Evolutionary conservation across 306 rosid species (phyloP).

Genomic region (Casuarina equisetifolia): DNA sequence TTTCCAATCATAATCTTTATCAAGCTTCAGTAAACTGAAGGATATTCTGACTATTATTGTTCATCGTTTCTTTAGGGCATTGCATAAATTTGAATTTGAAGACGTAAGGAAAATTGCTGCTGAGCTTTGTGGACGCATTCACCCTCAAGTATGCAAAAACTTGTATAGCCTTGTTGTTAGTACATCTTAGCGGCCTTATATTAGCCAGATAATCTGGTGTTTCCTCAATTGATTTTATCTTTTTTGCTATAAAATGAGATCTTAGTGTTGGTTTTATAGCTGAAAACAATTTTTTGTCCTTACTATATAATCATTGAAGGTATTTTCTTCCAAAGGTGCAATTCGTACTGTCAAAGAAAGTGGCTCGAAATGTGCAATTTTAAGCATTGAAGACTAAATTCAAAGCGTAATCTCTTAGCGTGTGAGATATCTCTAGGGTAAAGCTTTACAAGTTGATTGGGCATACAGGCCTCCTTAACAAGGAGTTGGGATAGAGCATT

Average conservation of each 20-base stretch:
- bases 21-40: slow-evolving; percentile 23
- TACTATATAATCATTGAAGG: background rate
- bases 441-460: background rate
- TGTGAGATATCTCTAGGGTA: background rate
- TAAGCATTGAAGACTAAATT: background rate
- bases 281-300: slow-evolving; percentile 1
- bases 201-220: slow-evolving; percentile 7
- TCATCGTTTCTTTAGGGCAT: slow-evolving; percentile 53
- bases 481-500: background rate
- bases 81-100: slow-evolving; percentile 70
- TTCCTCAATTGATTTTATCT: background rate
- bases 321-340: background rate
- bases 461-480: background rate
- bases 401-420: background rate
- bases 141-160: slow-evolving; percentile 62
- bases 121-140: slow-evolving; percentile 92
- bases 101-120: slow-evolving; percentile 88
- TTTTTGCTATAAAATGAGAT: background rate
- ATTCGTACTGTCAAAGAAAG: background rate
- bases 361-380: background rate
- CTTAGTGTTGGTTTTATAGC: slow-evolving; percentile 18
- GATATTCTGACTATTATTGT: slow-evolving; percentile 15
- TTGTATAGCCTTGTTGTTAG: background rate
- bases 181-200: slow-evolving; percentile 8
- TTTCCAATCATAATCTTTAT: slow-evolving; percentile 13